Percentiles rank a stretch among this genome's conserved stretches.
These are phyloP conservation scores for Crithidia acanthocephali DNA, from an alignment of 208 protist genomes.

Conservation along the genomic window DNA sequence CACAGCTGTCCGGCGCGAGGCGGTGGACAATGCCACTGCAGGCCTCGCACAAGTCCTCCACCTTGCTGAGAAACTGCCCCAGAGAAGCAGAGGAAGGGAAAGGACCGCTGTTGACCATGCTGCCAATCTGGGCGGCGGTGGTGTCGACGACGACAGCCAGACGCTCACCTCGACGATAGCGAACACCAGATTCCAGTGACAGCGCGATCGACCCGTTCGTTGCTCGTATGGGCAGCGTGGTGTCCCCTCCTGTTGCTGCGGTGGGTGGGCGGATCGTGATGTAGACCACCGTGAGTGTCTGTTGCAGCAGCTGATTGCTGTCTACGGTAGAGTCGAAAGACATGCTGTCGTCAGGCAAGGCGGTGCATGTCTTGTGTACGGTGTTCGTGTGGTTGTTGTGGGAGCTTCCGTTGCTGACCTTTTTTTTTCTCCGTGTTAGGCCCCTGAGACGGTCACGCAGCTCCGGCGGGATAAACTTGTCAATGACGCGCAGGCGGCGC, in stretches of 20 bases:
- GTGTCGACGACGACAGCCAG: background rate
- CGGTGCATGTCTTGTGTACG: too few species aligned
- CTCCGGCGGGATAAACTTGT: constrained; percentile 20
- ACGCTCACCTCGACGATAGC: background rate
- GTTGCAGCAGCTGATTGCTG: background rate
- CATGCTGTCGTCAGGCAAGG: background rate
- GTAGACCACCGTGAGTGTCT: constrained; percentile 20
- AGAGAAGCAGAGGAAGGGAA: constrained; percentile 21
- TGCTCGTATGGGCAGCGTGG: too few species aligned
- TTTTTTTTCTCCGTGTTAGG: too few species aligned
- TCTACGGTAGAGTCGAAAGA: background rate
- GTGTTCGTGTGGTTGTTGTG: too few species aligned
- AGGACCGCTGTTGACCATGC: background rate
- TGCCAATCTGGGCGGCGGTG: background rate
- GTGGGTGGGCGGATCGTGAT: constrained; percentile 1
- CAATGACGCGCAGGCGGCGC: constrained; percentile 15
- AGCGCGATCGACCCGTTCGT: background rate
- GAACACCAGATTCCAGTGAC: background rate
- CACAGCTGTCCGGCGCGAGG: constrained; percentile 23
- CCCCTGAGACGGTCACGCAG: background rate
- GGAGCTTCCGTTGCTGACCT: too few species aligned
- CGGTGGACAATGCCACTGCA: constrained; percentile 20
- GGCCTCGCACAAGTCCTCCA: constrained; percentile 14
- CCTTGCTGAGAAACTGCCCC: constrained; percentile 1
- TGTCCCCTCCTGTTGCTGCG: background rate